phyloP scores from a whole-genome alignment of 108 stramenopile genomes.

The Thalassiosira profunda region DNA sequence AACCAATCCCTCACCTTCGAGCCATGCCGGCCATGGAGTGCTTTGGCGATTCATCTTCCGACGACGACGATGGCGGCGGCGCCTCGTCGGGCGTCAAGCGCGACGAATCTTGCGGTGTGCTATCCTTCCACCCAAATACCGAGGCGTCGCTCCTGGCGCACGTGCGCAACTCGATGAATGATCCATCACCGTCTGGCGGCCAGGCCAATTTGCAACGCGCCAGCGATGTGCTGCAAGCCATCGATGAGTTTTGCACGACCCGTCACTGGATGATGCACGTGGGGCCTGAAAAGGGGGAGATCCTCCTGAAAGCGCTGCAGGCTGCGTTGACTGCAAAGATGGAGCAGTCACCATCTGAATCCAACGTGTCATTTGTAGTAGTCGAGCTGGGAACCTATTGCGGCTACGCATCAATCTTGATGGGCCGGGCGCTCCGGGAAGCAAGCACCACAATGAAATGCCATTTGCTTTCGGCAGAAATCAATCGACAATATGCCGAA shows the following conservation, averaged over 20 bases:
- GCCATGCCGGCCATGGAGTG: constrained; percentile 3
- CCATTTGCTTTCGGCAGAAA: constrained; percentile 74
- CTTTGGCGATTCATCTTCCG: constrained; percentile 3
- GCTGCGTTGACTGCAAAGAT: constrained; percentile 14
- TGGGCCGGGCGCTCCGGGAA: constrained; percentile 46
- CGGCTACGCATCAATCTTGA: constrained; percentile 78
- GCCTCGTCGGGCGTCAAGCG: too few relatives aligned
- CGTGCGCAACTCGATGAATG: constrained; percentile 39
- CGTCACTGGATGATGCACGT: constrained; percentile 96
- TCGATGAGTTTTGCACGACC: constrained; percentile 76
- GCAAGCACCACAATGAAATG: constrained; percentile 21
- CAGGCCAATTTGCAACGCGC: background rate
- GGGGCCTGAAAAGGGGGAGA: constrained; percentile 78
- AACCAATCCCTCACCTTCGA: too few relatives aligned
- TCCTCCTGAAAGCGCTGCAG: constrained; percentile 42
- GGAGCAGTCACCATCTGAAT: background rate
- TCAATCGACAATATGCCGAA: constrained; percentile 49
- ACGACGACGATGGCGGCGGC: background rate
- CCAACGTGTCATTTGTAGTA: constrained; percentile 29
- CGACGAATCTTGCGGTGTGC: constrained; percentile 59
- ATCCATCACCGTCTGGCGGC: too few relatives aligned
- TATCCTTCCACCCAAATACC: constrained; percentile 64
- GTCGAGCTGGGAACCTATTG: constrained; percentile 93
- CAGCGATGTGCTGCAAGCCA: constrained; percentile 43
- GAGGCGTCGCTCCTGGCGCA: constrained; percentile 59